Conservation (phyloP, 1,284 basidiomycete species). For the Fistulinella cinereoalba region DNA sequence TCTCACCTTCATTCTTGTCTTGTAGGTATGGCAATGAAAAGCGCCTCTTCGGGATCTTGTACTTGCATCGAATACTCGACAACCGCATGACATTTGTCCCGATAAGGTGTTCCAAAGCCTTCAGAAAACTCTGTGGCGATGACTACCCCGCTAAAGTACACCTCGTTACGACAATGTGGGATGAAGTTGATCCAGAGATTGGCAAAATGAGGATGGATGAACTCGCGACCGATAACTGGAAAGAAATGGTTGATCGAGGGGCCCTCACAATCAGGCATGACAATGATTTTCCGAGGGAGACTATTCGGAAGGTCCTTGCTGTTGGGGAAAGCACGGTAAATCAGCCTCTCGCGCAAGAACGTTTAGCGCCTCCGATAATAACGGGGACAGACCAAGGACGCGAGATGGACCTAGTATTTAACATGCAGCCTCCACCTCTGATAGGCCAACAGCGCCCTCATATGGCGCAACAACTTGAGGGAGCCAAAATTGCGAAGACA, state of each 20-base stretch:
- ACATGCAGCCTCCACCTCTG: too few species aligned
- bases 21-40: conserved; percentile 29
- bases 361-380: not conserved
- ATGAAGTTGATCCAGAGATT: not conserved
- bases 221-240: conserved; percentile 7
- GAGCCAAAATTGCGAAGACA: not conserved
- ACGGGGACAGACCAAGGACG: too few species aligned
- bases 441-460: too few species aligned
- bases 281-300: conserved; percentile 3
- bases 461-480: conserved; percentile 3
- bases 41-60: conserved; percentile 43
- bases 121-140: not conserved
- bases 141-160: not conserved
- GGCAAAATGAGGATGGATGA: conserved; percentile 5
- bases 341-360: conserved; percentile 2
- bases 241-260: conserved; percentile 7
- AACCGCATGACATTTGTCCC: conserved; percentile 43
- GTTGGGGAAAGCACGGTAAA: not conserved
- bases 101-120: conserved; percentile 34
- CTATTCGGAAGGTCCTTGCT: conserved; percentile 8
- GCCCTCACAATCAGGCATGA: conserved; percentile 1
- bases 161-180: too few species aligned
- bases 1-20: not conserved
- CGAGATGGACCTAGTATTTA: too few species aligned
- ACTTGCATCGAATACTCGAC: conserved; percentile 50